Percentiles rank a stretch among this genome's conserved stretches.
These are phyloP conservation scores for Echria macrotheca DNA, from an alignment of 495 filamentous ascomycete species.

Conservation along the genomic window DNA sequence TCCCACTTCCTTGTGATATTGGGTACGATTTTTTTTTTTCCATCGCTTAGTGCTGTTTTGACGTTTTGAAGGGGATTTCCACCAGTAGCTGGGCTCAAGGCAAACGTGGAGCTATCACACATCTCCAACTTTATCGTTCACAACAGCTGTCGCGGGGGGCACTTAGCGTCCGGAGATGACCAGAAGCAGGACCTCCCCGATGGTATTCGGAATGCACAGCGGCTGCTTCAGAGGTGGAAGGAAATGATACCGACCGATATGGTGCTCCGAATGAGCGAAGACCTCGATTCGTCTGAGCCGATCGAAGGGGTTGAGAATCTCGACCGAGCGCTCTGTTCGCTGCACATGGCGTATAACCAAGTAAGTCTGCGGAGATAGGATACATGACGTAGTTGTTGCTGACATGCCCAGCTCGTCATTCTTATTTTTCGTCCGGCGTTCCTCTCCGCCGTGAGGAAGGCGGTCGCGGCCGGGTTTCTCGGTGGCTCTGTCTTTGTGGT, in stretches of 20 bases:
- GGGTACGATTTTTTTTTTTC: no score
- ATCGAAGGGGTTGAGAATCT: no score
- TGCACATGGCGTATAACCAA: constrained; percentile 43
- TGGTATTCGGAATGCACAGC: neutral
- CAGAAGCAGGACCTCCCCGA: neutral
- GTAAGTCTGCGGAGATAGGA: no score
- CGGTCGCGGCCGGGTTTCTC: constrained; percentile 23
- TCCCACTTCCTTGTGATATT: constrained; percentile 26
- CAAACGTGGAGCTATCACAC: constrained; percentile 32
- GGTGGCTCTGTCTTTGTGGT: no score
- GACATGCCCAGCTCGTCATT: constrained; percentile 39
- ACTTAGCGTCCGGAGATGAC: no score
- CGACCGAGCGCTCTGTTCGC: constrained; percentile 27
- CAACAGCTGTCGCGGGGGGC: constrained; percentile 29
- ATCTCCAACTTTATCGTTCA: constrained; percentile 35
- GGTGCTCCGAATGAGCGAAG: neutral
- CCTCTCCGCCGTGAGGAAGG: constrained; percentile 33
- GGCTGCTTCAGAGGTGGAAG: neutral
- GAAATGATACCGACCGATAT: neutral
- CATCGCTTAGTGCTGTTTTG: no score
- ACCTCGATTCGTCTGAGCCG: no score
- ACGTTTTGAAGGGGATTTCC: constrained; percentile 35
- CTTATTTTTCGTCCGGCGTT: constrained; percentile 36
- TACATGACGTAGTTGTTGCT: no score
- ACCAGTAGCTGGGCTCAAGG: constrained; percentile 28